These are phyloP conservation scores for Ophiostoma piceae DNA, from an alignment of 2,329 filamentous ascomycete genomes.

Conservation along the genomic window DNA sequence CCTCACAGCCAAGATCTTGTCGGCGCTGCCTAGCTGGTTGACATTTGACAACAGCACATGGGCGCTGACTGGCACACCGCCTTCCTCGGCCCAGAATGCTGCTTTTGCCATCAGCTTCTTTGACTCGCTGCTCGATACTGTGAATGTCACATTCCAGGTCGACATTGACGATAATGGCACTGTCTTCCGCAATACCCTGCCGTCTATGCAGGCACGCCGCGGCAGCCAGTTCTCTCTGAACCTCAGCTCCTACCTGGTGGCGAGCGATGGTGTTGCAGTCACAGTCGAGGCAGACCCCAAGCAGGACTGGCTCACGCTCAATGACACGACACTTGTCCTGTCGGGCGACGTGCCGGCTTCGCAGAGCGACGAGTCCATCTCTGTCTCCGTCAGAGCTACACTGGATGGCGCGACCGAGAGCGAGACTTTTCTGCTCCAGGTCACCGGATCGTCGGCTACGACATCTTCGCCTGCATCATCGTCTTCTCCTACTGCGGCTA, in stretches of 20 bases:
- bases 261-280: slow-evolving; percentile 38
- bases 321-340: slow-evolving; percentile 33
- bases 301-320: slow-evolving; percentile 42
- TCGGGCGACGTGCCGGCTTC: slow-evolving; percentile 34
- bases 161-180: slow-evolving; percentile 31
- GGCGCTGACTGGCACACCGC: slow-evolving; percentile 59
- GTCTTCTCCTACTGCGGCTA: slow-evolving; percentile 17
- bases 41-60: slow-evolving; percentile 58
- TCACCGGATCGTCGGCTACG: slow-evolving; percentile 31
- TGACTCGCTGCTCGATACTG: slow-evolving; percentile 55
- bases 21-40: slow-evolving; percentile 62
- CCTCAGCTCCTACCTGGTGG: slow-evolving; percentile 40
- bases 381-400: slow-evolving; percentile 32
- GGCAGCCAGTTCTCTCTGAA: slow-evolving; percentile 42
- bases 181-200: slow-evolving; percentile 40
- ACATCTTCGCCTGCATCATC: slow-evolving; percentile 22
- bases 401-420: slow-evolving; percentile 37
- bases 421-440: slow-evolving; percentile 36
- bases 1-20: slow-evolving; percentile 43
- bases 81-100: slow-evolving; percentile 50
- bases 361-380: slow-evolving; percentile 10
- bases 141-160: slow-evolving; percentile 50
- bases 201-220: slow-evolving; percentile 38
- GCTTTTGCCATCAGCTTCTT: slow-evolving; percentile 58
- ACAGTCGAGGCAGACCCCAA: slow-evolving; percentile 36